Evolutionary conservation across 257 asterid genomes (phyloP).

Genomic region (Salvia miltiorrhiza): DNA sequence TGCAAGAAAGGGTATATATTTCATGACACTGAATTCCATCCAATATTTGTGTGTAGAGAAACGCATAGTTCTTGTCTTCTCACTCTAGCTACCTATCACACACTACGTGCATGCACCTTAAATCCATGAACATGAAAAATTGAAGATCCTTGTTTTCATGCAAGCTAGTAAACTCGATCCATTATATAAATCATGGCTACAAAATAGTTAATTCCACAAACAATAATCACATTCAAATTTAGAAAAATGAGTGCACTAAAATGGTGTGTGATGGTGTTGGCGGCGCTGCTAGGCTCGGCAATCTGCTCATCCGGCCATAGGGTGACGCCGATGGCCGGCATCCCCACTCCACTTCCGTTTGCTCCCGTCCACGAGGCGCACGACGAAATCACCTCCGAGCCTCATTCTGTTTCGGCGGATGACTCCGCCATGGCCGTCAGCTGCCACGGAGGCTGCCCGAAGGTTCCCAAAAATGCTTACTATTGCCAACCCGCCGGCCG

Average conservation of each 20-base stretch:
- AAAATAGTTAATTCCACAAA: background rate
- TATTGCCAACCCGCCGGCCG: constrained; percentile 22
- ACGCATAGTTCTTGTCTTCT: too few species aligned
- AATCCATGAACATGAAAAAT: constrained; percentile 7
- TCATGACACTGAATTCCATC: too few species aligned
- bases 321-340: background rate
- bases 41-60: too few species aligned
- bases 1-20: too few species aligned
- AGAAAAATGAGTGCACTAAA: constrained; percentile 20
- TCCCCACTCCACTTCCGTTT: background rate
- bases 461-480: background rate
- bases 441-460: too few species aligned
- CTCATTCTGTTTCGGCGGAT: too few species aligned
- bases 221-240: background rate
- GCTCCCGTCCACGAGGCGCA: too few species aligned
- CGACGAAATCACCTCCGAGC: too few species aligned
- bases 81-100: too few species aligned
- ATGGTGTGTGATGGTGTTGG: constrained; percentile 12
- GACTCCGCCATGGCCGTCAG: background rate
- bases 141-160: background rate
- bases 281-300: constrained; percentile 19
- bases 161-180: background rate
- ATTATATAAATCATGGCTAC: constrained; percentile 8
- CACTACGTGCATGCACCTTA: constrained; percentile 20
- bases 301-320: constrained; percentile 18